A percentile compares a stretch with the other conserved stretches of the same genome.
These are phyloP conservation scores for Ascochyta fabae DNA, from an alignment of 2,329 filamentous ascomycete genomes.

Conservation along the genomic window DNA sequence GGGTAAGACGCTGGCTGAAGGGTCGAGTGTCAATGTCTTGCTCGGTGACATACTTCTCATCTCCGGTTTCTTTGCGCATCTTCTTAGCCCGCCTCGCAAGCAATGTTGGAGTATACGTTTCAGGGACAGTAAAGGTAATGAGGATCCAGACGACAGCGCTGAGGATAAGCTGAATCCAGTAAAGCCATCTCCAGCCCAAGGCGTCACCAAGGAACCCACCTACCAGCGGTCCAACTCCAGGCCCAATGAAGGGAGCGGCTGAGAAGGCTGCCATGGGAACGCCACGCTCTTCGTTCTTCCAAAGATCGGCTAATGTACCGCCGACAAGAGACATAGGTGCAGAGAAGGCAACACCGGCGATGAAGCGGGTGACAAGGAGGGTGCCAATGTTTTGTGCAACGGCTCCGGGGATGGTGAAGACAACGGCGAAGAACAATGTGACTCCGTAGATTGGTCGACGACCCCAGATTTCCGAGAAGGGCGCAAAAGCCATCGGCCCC, in stretches of 20 bases:
- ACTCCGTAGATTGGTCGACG: slow-evolving; percentile 72
- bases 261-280: slow-evolving; percentile 88
- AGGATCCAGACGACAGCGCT: slow-evolving; percentile 72
- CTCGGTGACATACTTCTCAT: slow-evolving; percentile 75
- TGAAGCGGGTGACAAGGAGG: slow-evolving; percentile 75
- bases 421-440: slow-evolving; percentile 72
- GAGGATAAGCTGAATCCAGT: slow-evolving; percentile 85
- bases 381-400: slow-evolving; percentile 78
- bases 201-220: slow-evolving; percentile 76
- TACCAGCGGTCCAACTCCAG: slow-evolving; percentile 68
- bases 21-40: slow-evolving; percentile 78
- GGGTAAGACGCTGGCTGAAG: slow-evolving; percentile 69
- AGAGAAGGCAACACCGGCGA: slow-evolving; percentile 84
- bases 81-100: slow-evolving; percentile 73
- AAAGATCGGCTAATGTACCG: slow-evolving; percentile 83
- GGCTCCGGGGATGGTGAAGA: slow-evolving; percentile 83
- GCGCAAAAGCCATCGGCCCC: slow-evolving; percentile 80
- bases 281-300: slow-evolving; percentile 81
- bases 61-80: slow-evolving; percentile 71
- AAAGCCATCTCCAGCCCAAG: slow-evolving; percentile 80
- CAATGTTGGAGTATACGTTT: slow-evolving; percentile 85
- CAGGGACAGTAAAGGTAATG: slow-evolving; percentile 87
- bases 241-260: slow-evolving; percentile 82
- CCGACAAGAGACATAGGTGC: slow-evolving; percentile 87
- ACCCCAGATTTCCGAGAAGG: slow-evolving; percentile 77